Base-by-base conservation (phyloP, 2,329 filamentous ascomycete species). In the Cordyceps cateniannulata region DNA sequence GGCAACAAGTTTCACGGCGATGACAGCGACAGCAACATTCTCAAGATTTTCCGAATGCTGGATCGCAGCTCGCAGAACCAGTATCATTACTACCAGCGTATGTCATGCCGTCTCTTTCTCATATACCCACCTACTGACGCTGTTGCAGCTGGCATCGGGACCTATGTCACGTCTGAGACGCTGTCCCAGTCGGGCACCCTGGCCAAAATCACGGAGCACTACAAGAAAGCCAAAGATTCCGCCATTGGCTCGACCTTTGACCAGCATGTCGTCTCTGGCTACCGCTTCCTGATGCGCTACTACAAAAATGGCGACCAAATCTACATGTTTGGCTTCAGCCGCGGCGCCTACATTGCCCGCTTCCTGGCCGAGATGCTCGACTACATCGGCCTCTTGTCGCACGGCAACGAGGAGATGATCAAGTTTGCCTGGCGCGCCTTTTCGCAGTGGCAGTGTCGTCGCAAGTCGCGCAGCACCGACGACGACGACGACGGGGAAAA, bases 281-380 rank as follows among this genome's bases (percentile, higher is more conserved):
- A 95, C 73, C 85, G 86, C 59, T 91, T 93, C 70, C 77, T 91
- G 50, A 90, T 91, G 87, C 82, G 85, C 20, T 89, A 87, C 70
- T 90, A 90, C 69, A 79, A 79, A 49, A 80, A 82, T 0, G 82
- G 82, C 25, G 83, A 86, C 63, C 80, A 85, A 62, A 88, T 90
- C 40, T 90, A 85, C 69, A 84, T 90, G 73, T 90, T 90, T 62
- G 88, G 88, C 0, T 91, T 91, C 73, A 88, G 84, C 48, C 82
- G 88, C 22, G 88, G 88, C 20, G 82, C 87, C 1, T 91, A 91
- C 67, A 88, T 89, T 48, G 88, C 88, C 0, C 83, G 88, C 3
- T 91, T 91, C 67, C 75, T 91, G 0, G 89, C 90, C 0, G 90
- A 95, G 69, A 93, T 93, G 90, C 80, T 95, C 7, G 90, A 95